These are phyloP conservation scores for Thermochaetoides dissita DNA, from an alignment of 2,329 filamentous ascomycete species.

Conservation along the genomic window DNA sequence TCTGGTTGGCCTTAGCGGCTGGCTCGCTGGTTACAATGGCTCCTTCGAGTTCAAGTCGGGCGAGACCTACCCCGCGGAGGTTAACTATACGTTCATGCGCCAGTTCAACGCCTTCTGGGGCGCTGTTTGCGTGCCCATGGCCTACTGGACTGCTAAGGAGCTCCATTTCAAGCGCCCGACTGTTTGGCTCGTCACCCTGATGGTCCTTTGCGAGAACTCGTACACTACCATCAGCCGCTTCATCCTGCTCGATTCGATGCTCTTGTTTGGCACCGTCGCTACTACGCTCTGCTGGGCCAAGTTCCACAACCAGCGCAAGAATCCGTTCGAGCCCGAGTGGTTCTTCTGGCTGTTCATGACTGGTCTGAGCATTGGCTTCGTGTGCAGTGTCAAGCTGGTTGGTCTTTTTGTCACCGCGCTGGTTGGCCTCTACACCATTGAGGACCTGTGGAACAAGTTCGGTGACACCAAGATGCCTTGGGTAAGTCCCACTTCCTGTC, in stretches of 20 bases:
- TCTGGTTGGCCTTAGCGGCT: slow-evolving; percentile 90
- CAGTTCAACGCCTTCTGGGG: slow-evolving; percentile 94
- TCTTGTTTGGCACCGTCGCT: slow-evolving; percentile 95
- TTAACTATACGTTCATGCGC: slow-evolving; percentile 98
- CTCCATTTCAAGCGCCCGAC: slow-evolving; percentile 73
- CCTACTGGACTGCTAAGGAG: slow-evolving; percentile 89
- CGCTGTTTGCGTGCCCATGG: slow-evolving; percentile 79
- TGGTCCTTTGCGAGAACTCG: slow-evolving; percentile 98
- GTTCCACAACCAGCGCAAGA: slow-evolving; percentile 77
- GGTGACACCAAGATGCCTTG: slow-evolving; percentile 84
- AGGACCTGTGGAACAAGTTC: slow-evolving; percentile 98
- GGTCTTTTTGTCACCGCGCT: slow-evolving; percentile 90
- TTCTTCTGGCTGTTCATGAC: slow-evolving; percentile 89
- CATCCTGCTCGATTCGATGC: slow-evolving; percentile 96
- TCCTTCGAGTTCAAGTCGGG: slow-evolving; percentile 99
- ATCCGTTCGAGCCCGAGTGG: slow-evolving; percentile 85
- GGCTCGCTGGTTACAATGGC: slow-evolving; percentile 94
- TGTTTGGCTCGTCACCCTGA: slow-evolving; percentile 88
- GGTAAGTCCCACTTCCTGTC: slow-evolving; percentile 30
- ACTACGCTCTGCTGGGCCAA: slow-evolving; percentile 95
- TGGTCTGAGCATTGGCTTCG: slow-evolving; percentile 89
- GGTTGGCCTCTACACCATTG: slow-evolving; percentile 86
- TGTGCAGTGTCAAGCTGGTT: slow-evolving; percentile 97
- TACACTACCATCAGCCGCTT: slow-evolving; percentile 98
- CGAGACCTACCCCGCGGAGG: slow-evolving; percentile 81